phyloP scores from a whole-genome alignment of 257 asterid genomes.

The Nicotiana paniculata region DNA sequence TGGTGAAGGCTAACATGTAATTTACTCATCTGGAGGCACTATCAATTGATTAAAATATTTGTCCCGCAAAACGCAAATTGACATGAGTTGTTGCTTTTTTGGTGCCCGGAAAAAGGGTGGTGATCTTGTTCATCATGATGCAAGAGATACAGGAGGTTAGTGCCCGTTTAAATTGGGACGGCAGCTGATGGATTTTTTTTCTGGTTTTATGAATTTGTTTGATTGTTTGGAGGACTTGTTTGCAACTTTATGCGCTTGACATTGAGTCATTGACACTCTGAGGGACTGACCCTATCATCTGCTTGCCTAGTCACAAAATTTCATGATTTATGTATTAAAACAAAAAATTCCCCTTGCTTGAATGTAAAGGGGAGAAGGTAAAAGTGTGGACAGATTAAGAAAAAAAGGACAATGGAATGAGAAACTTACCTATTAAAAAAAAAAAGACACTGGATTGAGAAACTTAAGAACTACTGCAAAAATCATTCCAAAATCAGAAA shows the following conservation, averaged over 20 bases:
- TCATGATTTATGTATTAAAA: neutral
- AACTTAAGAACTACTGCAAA: neutral
- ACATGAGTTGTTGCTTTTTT: conserved; percentile 72
- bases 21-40: neutral
- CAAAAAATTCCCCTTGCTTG: neutral
- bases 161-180: neutral
- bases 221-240: neutral
- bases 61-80: conserved; percentile 16
- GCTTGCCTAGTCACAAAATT: neutral
- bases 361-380: neutral
- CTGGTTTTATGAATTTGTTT: neutral
- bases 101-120: conserved; percentile 32
- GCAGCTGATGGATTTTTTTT: conserved; percentile 2
- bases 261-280: neutral
- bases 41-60: conserved; percentile 10
- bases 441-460: neutral
- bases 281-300: neutral
- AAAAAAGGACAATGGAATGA: neutral
- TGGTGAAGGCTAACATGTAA: neutral
- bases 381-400: neutral
- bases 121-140: conserved; percentile 20
- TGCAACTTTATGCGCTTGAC: neutral
- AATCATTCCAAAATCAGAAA: neutral
- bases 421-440: neutral
- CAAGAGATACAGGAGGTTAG: conserved; percentile 54